Conservation (phyloP, 2,329 filamentous ascomycete genomes). For the Ophiostoma populinum region DNA sequence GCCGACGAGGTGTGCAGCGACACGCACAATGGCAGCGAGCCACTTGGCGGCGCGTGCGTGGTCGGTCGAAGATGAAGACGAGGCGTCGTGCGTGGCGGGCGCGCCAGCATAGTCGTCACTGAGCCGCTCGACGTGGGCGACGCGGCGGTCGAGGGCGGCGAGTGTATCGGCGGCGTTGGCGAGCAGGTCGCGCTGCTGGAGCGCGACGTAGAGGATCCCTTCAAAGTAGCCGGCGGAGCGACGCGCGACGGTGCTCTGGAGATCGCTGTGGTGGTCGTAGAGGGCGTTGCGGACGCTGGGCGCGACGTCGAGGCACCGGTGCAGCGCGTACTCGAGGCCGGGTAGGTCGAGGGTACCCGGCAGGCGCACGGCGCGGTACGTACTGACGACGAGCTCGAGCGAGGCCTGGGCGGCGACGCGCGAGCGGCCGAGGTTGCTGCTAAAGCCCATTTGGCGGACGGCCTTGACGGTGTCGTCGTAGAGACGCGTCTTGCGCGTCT, state of each 20-base stretch:
- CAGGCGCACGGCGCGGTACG: conserved; percentile 24
- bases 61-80: conserved; percentile 7
- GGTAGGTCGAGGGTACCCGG: conserved; percentile 13
- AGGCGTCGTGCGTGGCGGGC: conserved; percentile 4
- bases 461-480: conserved; percentile 77
- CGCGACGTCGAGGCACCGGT: conserved; percentile 60
- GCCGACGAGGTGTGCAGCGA: conserved; percentile 42
- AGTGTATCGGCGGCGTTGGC: conserved; percentile 12
- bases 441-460: conserved; percentile 76
- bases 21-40: conserved; percentile 50
- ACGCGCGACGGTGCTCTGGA: conserved; percentile 63
- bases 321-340: conserved; percentile 54
- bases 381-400: conserved; percentile 50
- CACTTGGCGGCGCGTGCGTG: conserved; percentile 28
- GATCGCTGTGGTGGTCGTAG: conserved; percentile 64
- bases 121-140: conserved; percentile 7
- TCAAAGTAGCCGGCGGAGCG: conserved; percentile 77
- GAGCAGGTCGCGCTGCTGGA: conserved; percentile 41
- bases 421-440: conserved; percentile 61
- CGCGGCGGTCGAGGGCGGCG: conserved; percentile 6
- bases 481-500: conserved; percentile 74
- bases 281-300: conserved; percentile 48
- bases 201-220: conserved; percentile 52
- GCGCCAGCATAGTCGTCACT: background rate
- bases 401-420: conserved; percentile 58